Percentiles rank a stretch among this genome's conserved stretches.
phyloP scores from a whole-genome alignment of 352 stramenopile species.

The Globisporangium spiculum region DNA sequence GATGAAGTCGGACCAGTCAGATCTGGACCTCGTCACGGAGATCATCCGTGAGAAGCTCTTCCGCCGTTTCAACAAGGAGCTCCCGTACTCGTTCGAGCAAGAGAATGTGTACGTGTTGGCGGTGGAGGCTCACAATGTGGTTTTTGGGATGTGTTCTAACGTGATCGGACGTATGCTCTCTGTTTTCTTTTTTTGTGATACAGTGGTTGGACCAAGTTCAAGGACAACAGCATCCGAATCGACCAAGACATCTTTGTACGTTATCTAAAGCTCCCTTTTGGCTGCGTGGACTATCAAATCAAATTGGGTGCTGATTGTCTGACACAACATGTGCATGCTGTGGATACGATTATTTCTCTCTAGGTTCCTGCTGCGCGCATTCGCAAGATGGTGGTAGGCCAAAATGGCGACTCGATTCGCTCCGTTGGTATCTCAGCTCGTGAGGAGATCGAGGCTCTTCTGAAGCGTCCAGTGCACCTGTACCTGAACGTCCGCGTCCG shows the following conservation, averaged over 20 bases:
- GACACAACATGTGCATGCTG: neutral
- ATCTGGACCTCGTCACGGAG: conserved; percentile 80
- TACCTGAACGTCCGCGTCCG: conserved; percentile 84
- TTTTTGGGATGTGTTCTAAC: neutral
- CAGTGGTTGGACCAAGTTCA: conserved; percentile 84
- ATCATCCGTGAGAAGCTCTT: conserved; percentile 90
- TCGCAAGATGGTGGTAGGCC: conserved; percentile 77
- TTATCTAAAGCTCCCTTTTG: conserved; percentile 2
- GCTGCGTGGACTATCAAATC: neutral
- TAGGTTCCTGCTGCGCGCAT: conserved; percentile 72
- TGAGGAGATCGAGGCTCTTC: conserved; percentile 70
- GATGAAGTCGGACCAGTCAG: conserved; percentile 80
- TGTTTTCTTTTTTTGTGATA: neutral
- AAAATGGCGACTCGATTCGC: conserved; percentile 76
- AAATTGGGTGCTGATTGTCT: neutral
- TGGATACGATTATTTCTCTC: neutral
- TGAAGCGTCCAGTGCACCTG: conserved; percentile 72
- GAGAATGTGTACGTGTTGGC: conserved; percentile 55
- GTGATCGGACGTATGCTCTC: neutral
- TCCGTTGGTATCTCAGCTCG: conserved; percentile 69
- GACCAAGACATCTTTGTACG: conserved; percentile 88
- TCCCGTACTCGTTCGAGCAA: conserved; percentile 81
- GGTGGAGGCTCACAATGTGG: neutral
- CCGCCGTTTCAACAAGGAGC: conserved; percentile 84
- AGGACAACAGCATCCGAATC: conserved; percentile 82